A percentile compares a stretch with the other conserved stretches of the same genome.
These are phyloP conservation scores for Chrysanthemum seticuspe DNA, from an alignment of 129 eudicot genomes.

Conservation along the genomic window DNA sequence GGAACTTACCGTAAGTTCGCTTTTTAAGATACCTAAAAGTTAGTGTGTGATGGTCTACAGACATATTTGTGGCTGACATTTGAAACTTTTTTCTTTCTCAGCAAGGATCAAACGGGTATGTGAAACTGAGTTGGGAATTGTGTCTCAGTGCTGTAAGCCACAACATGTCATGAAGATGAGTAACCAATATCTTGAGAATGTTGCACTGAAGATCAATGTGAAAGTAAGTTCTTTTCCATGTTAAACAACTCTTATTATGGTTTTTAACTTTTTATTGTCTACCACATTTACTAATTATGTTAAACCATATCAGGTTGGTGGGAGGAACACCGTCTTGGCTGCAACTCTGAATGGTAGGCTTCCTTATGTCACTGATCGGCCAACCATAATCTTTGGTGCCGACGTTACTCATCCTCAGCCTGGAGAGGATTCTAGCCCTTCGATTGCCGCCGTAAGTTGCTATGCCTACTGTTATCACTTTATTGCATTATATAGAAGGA, in stretches of 20 bases:
- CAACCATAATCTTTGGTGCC: conserved; percentile 88
- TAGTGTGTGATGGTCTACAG: background rate
- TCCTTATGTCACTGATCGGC: conserved; percentile 6
- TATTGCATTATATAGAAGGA: too few species aligned
- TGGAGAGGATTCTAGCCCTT: conserved; percentile 84
- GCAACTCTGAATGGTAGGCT: too few species aligned
- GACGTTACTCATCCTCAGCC: conserved; percentile 92
- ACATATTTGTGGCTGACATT: too few species aligned
- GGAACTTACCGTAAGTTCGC: too few species aligned
- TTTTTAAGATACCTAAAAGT: too few species aligned
- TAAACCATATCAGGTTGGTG: too few species aligned
- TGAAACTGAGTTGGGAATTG: conserved; percentile 81
- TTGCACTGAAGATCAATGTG: conserved; percentile 73
- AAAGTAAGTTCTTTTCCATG: conserved; percentile 44
- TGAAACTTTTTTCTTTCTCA: too few species aligned
- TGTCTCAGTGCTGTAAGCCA: conserved; percentile 86
- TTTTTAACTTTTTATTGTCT: too few species aligned
- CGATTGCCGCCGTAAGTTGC: conserved; percentile 73
- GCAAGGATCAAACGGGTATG: conserved; percentile 23
- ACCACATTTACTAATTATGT: background rate
- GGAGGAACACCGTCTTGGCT: too few species aligned
- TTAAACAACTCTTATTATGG: too few species aligned
- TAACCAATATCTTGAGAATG: conserved; percentile 67
- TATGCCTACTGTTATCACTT: background rate
- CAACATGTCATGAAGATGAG: conserved; percentile 32